Percentiles rank a stretch among this genome's conserved stretches.
phyloP scores from a whole-genome alignment of 345 rosid species.

The Streptanthus diversifolius region DNA sequence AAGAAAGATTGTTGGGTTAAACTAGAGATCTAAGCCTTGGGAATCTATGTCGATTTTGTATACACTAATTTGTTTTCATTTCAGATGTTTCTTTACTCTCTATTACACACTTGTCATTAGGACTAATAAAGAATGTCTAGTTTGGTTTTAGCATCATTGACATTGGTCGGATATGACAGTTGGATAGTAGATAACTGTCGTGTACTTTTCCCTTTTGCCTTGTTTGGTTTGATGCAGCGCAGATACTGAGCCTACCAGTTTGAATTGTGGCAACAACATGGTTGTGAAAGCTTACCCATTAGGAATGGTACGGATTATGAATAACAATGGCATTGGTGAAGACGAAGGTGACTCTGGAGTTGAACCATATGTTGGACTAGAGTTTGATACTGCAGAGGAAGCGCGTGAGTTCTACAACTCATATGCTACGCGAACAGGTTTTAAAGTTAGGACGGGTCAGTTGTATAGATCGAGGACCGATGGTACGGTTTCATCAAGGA shows the following conservation, averaged over 20 bases:
- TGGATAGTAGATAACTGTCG: not conserved
- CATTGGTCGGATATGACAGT: not conserved
- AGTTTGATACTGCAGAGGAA: conserved; percentile 73
- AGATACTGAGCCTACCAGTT: conserved; percentile 43
- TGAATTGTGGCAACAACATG: conserved; percentile 40
- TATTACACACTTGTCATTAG: not conserved
- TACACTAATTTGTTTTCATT: not conserved
- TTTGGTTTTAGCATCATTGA: not conserved
- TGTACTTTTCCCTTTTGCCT: not conserved
- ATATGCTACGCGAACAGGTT: conserved; percentile 60
- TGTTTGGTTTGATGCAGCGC: conserved; percentile 42
- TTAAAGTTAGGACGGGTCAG: conserved; percentile 73
- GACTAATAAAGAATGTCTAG: not conserved
- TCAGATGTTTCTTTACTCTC: not conserved
- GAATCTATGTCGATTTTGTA: not conserved
- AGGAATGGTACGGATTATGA: conserved; percentile 38
- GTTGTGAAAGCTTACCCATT: conserved; percentile 55
- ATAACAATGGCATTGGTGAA: conserved; percentile 36
- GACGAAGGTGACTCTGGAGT: conserved; percentile 46
- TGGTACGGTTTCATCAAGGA: conserved; percentile 82
- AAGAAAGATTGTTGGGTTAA: not conserved
- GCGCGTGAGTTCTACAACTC: conserved; percentile 62
- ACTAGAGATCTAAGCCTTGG: conserved; percentile 5
- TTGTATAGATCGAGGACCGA: conserved; percentile 79
- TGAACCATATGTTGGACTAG: conserved; percentile 68